Conservation (phyloP, 768 basidiomycete genomes). For the Termitomyces heimii region DNA sequence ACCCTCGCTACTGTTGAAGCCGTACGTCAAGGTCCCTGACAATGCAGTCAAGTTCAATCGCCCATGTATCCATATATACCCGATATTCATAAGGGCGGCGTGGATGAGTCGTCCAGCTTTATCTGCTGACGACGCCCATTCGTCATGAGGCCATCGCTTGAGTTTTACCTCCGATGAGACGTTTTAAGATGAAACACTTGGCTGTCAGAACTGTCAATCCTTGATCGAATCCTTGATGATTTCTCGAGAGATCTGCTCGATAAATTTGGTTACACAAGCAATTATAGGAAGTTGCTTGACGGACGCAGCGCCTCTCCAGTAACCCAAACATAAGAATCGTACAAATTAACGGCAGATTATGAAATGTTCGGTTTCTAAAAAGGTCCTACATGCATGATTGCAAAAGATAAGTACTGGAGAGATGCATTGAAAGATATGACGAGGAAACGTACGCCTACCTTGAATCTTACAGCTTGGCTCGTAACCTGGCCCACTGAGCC, state of each 20-base stretch:
- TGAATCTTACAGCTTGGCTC: background rate
- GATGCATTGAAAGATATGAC: background rate
- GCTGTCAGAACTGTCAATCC: background rate
- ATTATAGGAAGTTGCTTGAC: background rate
- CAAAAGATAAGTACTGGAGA: background rate
- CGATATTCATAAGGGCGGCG: background rate
- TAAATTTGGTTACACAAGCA: background rate
- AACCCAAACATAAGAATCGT: too few species aligned
- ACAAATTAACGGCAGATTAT: background rate
- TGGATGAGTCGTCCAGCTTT: too few species aligned
- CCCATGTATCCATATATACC: background rate
- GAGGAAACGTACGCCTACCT: background rate
- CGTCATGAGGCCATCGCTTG: background rate
- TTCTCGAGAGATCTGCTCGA: background rate
- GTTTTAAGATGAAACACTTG: background rate
- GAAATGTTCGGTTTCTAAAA: background rate
- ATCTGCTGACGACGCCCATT: background rate
- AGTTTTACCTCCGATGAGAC: background rate
- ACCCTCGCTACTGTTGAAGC: background rate
- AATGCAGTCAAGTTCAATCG: background rate
- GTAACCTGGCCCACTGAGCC: slow-evolving; percentile 34
- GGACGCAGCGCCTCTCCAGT: too few species aligned
- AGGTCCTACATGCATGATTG: background rate
- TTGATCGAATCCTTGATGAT: background rate
- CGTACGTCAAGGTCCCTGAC: background rate